Evolutionary conservation across 140 eudicot species (phyloP), one percentile per base, ranked within the genome.

Genomic region (Anethum foeniculum): DNA sequence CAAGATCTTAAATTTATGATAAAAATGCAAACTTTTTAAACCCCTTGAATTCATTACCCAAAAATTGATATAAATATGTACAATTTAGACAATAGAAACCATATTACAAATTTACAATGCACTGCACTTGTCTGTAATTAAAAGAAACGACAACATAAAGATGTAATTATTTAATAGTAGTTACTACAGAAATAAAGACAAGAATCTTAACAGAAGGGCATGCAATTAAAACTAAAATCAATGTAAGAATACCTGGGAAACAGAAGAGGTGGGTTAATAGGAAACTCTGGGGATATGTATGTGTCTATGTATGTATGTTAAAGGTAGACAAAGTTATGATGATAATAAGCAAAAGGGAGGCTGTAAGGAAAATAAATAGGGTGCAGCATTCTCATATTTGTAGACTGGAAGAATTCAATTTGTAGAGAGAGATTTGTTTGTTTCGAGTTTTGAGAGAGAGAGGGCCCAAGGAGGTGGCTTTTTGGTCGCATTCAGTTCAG

Each of bases 301-400:
- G 30, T 13, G 16, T 6, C 1, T 2, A 12, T 62, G 1, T 25
- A 4, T 11, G 32, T 10, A 11, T 62, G 7, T 15, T 34, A 68
- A 68, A 32, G 74, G 4, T 30, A 68, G 11, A 68, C 44, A 14
- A 6, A 68, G 19, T 68, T 54, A 19, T 67, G 81, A 27, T 75
- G 81, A 86, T 43, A 79, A 81, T 68, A 81, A 81, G 52, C 9
- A 47, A 71, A 83, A 27, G 43, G 44, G 68, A 72, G 41, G 80
- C 77, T 78, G 87, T 34, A 21, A 80, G 83, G 77, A 76, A 51
- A 72, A 83, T 52, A 34, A 30, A 6, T 14, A 68, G 43, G 36
- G 8, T 58, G 87, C 81, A 81, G 83, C 86, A 83, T 84, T 82
- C 85, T 86, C 89, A 83, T 88, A 85, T 83, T 81, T 79, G 54